Evolutionary conservation across 257 asterid genomes (phyloP).

Genomic region (Knoxia roxburghii): DNA sequence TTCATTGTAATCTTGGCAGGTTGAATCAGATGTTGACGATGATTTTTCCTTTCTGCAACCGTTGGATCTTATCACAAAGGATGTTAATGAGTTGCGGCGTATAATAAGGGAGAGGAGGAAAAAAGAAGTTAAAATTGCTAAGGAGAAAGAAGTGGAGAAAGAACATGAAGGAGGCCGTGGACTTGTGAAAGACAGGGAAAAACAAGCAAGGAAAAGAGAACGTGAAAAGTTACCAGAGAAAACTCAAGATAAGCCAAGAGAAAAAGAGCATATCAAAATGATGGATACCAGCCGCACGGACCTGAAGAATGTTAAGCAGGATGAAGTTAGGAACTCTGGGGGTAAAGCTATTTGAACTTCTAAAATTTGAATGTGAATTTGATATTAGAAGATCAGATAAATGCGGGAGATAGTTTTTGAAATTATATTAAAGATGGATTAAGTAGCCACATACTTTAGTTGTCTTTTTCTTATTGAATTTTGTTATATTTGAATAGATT

Average conservation of each 20-base stretch:
- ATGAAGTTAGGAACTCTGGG: conserved; percentile 17
- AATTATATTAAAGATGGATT: background rate
- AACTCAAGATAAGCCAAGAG: conserved; percentile 13
- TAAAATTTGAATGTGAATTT: background rate
- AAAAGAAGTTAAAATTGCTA: conserved; percentile 15
- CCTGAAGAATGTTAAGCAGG: conserved; percentile 16
- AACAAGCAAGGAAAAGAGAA: conserved; percentile 18
- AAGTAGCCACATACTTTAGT: background rate
- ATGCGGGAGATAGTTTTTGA: background rate
- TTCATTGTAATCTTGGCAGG: conserved; percentile 25
- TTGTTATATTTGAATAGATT: background rate
- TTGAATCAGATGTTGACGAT: conserved; percentile 27
- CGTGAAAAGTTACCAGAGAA: conserved; percentile 14
- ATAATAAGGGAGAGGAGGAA: conserved; percentile 24
- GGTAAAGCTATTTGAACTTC: conserved; percentile 13
- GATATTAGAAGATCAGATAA: background rate
- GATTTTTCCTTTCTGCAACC: conserved; percentile 31
- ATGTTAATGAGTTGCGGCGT: conserved; percentile 21
- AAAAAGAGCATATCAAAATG: conserved; percentile 16
- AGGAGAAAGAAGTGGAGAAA: conserved; percentile 20
- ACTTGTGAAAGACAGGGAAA: conserved; percentile 16
- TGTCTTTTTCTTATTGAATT: background rate
- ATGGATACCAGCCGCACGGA: conserved; percentile 12
- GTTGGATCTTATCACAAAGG: conserved; percentile 42
- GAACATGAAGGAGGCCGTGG: conserved; percentile 16